Conservation (phyloP, 192 early-diverging fungal species). For the Jimgerdemannia flammicorona region DNA sequence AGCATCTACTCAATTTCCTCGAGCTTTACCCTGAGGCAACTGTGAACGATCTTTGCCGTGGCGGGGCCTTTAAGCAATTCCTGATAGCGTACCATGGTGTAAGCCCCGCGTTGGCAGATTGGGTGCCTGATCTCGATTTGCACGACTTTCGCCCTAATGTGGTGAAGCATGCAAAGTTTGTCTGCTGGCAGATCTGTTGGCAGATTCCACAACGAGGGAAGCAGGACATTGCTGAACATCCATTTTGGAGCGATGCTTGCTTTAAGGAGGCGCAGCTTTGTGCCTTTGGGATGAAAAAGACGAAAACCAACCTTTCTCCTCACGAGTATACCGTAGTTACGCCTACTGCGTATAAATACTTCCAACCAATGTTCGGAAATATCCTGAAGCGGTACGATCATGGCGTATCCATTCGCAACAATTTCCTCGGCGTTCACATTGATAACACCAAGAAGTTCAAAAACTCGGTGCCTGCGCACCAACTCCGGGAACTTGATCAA, state of each 20-base stretch:
- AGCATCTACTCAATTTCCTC: neutral
- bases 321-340: neutral
- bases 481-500: neutral
- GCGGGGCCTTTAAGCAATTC: neutral
- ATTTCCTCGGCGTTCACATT: neutral
- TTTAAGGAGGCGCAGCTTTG: neutral
- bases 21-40: neutral
- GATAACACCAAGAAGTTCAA: neutral
- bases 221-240: neutral
- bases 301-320: neutral
- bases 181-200: neutral
- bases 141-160: neutral
- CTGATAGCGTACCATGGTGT: neutral
- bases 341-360: neutral
- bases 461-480: neutral
- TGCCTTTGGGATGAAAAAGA: neutral
- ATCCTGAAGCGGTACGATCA: neutral
- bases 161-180: neutral
- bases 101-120: neutral
- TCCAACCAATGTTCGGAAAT: neutral
- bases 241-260: neutral
- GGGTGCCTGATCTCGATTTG: neutral
- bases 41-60: neutral
- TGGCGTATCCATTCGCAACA: neutral
- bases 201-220: neutral